A percentile compares a stretch with the other conserved stretches of the same genome.
Conservation (phyloP, 768 basidiomycete genomes). For the Candolleomyces eurysporus region DNA sequence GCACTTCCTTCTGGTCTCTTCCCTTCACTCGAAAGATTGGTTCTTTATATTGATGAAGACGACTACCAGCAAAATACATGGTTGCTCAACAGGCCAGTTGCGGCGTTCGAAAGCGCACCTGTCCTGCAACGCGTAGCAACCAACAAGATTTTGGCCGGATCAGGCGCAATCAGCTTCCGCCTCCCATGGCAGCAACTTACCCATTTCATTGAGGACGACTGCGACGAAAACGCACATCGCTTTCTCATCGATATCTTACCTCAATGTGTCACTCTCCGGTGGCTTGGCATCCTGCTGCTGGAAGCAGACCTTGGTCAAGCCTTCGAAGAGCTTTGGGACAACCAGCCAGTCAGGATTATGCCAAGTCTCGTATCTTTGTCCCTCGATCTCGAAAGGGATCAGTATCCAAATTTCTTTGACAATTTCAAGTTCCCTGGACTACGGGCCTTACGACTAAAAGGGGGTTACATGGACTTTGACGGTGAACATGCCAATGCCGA, state of each 20-base stretch:
- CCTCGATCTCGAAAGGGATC: background rate
- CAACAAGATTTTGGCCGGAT: too few relatives aligned
- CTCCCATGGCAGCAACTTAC: background rate
- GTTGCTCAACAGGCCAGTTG: background rate
- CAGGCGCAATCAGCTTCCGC: background rate
- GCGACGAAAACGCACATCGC: too few relatives aligned
- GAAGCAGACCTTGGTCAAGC: background rate
- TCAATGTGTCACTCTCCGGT: background rate
- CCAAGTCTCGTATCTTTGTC: background rate
- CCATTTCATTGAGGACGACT: background rate
- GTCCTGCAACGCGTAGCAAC: background rate
- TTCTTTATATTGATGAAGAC: background rate
- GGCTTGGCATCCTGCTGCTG: background rate
- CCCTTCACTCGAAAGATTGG: background rate
- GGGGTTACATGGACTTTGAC: background rate
- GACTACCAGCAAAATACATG: background rate
- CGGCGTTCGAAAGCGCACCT: background rate
- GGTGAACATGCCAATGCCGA: too few relatives aligned
- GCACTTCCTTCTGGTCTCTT: background rate
- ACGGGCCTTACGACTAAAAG: background rate
- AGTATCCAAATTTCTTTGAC: background rate
- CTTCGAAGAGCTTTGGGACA: background rate
- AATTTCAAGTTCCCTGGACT: background rate
- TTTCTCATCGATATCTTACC: background rate
- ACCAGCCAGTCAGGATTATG: background rate